Percentiles rank a stretch among this genome's conserved stretches.
phyloP scores from a whole-genome alignment of 208 protist species.

The Acanthamoeba triangularis region DNA sequence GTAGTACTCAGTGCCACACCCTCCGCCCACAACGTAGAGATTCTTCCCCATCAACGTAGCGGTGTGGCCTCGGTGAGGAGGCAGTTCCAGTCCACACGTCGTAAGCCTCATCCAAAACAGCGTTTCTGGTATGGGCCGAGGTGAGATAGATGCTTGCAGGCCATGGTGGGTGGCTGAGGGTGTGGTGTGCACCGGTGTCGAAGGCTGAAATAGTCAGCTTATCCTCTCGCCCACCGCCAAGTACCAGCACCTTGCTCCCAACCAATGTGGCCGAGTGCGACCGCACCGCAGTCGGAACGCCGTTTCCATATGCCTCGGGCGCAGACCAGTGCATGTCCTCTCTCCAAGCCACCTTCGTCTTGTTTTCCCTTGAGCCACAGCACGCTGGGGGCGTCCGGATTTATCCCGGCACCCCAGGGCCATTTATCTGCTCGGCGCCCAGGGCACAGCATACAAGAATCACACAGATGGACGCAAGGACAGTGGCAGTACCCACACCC shows the following conservation, averaged over 20 bases:
- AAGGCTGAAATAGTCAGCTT: background rate
- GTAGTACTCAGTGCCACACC: background rate
- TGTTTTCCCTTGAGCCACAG: background rate
- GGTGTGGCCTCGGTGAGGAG: background rate
- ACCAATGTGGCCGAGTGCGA: slow-evolving; percentile 57
- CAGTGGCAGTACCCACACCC: background rate
- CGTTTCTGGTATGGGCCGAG: background rate
- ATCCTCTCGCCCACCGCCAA: slow-evolving; percentile 21
- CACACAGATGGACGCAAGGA: background rate
- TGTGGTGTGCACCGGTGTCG: slow-evolving; percentile 31
- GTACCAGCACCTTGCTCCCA: slow-evolving; percentile 31
- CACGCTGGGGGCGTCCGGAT: background rate
- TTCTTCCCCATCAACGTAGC: slow-evolving; percentile 43
- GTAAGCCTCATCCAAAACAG: background rate
- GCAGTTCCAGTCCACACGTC: background rate
- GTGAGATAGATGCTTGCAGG: too few relatives aligned
- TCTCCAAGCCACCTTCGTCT: background rate
- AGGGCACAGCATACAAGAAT: too few relatives aligned
- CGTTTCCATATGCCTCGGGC: background rate
- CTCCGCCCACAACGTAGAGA: slow-evolving; percentile 44
- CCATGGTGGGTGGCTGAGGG: too few relatives aligned
- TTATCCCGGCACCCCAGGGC: background rate
- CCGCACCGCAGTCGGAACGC: background rate
- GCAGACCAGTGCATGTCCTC: slow-evolving; percentile 10
- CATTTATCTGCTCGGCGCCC: too few relatives aligned